phyloP scores from a whole-genome alignment of 495 filamentous ascomycete genomes.

The Neurospora sp. region DNA sequence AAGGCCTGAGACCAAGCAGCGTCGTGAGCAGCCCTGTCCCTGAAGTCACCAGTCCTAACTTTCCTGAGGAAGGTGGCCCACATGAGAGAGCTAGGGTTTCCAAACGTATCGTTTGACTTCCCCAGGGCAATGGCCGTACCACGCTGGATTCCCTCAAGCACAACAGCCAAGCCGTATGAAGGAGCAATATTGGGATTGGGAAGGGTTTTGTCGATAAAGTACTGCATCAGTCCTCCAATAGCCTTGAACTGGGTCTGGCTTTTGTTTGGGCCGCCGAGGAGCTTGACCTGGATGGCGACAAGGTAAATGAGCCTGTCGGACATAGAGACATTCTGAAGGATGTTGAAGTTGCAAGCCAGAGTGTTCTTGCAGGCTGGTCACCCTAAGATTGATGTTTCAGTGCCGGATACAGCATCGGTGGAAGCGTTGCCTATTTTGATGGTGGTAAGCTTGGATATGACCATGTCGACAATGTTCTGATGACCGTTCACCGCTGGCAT shows the following conservation, averaged over 20 bases:
- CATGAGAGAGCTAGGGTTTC: not conserved
- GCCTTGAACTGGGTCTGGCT: not conserved
- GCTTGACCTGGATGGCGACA: not conserved
- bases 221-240: not conserved
- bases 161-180: not conserved
- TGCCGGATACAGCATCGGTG: not conserved
- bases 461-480: not conserved
- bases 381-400: not conserved
- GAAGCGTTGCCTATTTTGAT: not conserved
- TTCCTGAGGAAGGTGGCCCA: not conserved
- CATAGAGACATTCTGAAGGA: not conserved
- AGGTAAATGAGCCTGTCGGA: not conserved
- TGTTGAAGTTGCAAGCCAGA: not conserved
- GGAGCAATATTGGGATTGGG: not conserved
- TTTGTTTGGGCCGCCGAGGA: not conserved
- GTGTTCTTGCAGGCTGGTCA: not conserved
- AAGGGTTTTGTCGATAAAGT: slow-evolving; percentile 2
- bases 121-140: not conserved
- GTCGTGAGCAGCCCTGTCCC: not conserved
- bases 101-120: not conserved
- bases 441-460: not conserved
- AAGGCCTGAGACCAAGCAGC: not conserved
- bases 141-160: slow-evolving; percentile 2
- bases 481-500: not conserved
- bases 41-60: not conserved